Conservation (phyloP, 805 yeast genomes). For the Candida hispaniensis region DNA sequence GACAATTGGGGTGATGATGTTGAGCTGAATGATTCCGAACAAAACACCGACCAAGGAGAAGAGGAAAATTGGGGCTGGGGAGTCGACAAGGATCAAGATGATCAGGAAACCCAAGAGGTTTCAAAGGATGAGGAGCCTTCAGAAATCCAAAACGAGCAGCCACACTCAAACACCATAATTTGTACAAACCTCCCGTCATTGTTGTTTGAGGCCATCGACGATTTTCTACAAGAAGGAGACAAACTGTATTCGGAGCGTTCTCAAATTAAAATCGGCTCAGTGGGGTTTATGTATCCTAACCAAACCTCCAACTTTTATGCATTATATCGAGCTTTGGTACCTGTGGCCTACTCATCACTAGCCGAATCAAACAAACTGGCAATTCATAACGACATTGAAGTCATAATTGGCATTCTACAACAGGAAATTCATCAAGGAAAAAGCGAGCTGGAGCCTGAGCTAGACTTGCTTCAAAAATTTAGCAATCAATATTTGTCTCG, state of each 20-base stretch:
- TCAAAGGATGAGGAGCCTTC: conserved; percentile 23
- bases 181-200: conserved; percentile 11
- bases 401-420: conserved; percentile 2
- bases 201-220: conserved; percentile 10
- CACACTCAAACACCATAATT: conserved; percentile 1
- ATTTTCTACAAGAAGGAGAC: conserved; percentile 15
- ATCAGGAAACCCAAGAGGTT: conserved; percentile 10
- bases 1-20: conserved; percentile 20
- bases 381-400: conserved; percentile 15
- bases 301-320: conserved; percentile 19
- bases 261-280: conserved; percentile 2
- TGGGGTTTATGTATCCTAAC: conserved; percentile 12
- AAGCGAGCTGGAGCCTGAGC: conserved; percentile 18
- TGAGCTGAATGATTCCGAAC: conserved; percentile 20
- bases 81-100: conserved; percentile 14
- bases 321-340: conserved; percentile 22
- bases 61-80: conserved; percentile 15
- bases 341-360: conserved; percentile 17
- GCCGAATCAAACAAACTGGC: conserved; percentile 1
- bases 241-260: conserved; percentile 8
- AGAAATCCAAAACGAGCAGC: conserved; percentile 19
- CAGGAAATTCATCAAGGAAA: conserved; percentile 7
- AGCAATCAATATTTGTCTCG: conserved; percentile 15
- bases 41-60: conserved; percentile 8
- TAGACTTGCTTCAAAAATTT: conserved; percentile 12